Conservation (phyloP, 805 yeast genomes). For the Yamadazyma endophytica region DNA sequence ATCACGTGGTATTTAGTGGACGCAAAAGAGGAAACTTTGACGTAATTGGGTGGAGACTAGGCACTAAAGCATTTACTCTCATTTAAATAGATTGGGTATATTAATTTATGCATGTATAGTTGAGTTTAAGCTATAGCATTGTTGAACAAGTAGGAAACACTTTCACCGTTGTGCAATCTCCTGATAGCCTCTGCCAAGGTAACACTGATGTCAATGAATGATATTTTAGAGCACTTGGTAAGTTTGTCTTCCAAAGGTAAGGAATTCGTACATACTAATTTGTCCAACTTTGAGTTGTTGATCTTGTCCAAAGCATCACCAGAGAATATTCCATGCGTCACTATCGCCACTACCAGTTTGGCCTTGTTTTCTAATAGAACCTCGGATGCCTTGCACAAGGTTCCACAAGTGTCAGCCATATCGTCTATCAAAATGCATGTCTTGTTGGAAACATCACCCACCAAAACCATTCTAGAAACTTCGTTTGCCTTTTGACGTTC, state of each 20-base stretch:
- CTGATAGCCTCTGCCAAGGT: conserved; percentile 79
- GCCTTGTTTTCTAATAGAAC: conserved; percentile 66
- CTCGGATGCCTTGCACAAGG: conserved; percentile 79
- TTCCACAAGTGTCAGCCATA: conserved; percentile 90
- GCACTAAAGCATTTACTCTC: neutral
- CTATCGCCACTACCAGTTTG: conserved; percentile 71
- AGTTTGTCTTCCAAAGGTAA: conserved; percentile 70
- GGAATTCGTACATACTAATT: conserved; percentile 75
- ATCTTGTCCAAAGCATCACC: conserved; percentile 72
- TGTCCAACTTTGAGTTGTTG: conserved; percentile 62
- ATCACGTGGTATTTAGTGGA: conserved; percentile 61
- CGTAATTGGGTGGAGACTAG: too few relatives aligned
- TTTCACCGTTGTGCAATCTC: conserved; percentile 84
- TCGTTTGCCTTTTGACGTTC: conserved; percentile 83
- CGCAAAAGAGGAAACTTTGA: conserved; percentile 39
- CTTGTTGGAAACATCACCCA: conserved; percentile 77
- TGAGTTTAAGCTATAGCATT: conserved; percentile 52
- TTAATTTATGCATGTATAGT: too few relatives aligned
- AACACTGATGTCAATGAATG: conserved; percentile 66
- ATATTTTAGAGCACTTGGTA: conserved; percentile 56
- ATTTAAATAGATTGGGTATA: neutral
- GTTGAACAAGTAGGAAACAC: conserved; percentile 73
- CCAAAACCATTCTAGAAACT: conserved; percentile 79
- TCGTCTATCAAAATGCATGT: conserved; percentile 78
- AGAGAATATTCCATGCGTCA: conserved; percentile 76